phyloP scores from a whole-genome alignment of 164 flowering plant species.

The Macadamia integrifolia region DNA sequence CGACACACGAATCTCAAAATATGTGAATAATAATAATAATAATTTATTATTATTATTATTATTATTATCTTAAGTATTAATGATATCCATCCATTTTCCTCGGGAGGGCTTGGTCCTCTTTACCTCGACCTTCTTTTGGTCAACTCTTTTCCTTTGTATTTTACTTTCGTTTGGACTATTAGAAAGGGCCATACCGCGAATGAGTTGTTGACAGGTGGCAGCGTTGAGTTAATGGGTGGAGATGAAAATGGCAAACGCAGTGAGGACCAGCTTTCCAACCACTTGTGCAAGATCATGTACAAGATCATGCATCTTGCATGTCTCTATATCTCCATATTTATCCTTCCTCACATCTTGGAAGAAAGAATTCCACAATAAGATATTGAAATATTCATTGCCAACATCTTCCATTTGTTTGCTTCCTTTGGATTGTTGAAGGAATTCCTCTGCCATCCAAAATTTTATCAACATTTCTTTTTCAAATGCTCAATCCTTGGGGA shows the following conservation, averaged over 20 bases:
- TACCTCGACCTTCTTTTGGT: not conserved
- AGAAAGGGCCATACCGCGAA: not conserved
- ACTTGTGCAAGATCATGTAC: not conserved
- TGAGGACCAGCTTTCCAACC: not conserved
- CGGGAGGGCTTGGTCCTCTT: not conserved
- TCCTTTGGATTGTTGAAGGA: not conserved
- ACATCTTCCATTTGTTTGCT: not conserved
- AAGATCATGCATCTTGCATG: slow-evolving; percentile 1
- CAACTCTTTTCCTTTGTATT: too few species aligned
- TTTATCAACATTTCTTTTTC: not conserved
- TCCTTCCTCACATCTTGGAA: not conserved
- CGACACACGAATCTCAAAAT: too few species aligned
- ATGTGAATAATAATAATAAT: too few species aligned
- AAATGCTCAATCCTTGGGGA: not conserved
- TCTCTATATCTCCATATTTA: not conserved
- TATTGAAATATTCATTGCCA: not conserved
- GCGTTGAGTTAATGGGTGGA: not conserved
- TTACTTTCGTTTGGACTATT: too few species aligned
- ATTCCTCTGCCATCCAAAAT: not conserved
- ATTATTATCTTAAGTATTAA: too few species aligned
- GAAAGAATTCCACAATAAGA: not conserved
- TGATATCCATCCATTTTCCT: too few species aligned
- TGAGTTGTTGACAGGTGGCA: slow-evolving; percentile 16
- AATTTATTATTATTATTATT: too few species aligned
- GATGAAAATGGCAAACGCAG: not conserved